Conservation (phyloP, 768 basidiomycete genomes). For the Pleurotus pulmonarius region DNA sequence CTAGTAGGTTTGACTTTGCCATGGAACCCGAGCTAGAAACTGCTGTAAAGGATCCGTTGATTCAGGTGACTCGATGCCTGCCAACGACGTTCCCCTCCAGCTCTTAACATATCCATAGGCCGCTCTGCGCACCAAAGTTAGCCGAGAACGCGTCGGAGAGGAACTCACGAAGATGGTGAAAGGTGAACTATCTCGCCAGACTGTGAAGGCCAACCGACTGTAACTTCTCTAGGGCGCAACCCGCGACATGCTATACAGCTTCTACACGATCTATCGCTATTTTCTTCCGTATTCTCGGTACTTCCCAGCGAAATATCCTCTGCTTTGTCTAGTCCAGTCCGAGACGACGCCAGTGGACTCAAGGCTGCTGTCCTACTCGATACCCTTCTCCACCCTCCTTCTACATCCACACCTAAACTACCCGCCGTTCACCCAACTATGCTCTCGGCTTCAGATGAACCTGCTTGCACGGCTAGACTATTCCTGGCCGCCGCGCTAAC, state of each 20-base stretch:
- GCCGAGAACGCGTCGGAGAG: slow-evolving; percentile 86
- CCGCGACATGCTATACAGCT: slow-evolving; percentile 72
- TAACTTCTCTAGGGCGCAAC: slow-evolving; percentile 52
- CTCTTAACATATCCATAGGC: slow-evolving; percentile 33
- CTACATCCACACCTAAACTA: slow-evolving; percentile 22
- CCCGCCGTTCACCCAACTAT: slow-evolving; percentile 46
- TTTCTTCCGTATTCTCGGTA: slow-evolving; percentile 57
- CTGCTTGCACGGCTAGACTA: slow-evolving; percentile 51
- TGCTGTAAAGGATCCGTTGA: slow-evolving; percentile 55
- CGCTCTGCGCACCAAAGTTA: slow-evolving; percentile 75
- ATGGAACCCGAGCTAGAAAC: slow-evolving; percentile 65
- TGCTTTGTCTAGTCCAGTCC: slow-evolving; percentile 41
- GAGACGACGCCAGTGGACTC: slow-evolving; percentile 40
- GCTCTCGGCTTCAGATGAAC: slow-evolving; percentile 34
- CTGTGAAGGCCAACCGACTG: not conserved
- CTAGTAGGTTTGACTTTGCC: slow-evolving; percentile 83
- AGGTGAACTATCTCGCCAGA: slow-evolving; percentile 36
- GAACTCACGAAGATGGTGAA: slow-evolving; percentile 94
- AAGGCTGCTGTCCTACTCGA: slow-evolving; percentile 58
- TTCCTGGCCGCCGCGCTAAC: slow-evolving; percentile 77
- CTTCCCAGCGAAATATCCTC: slow-evolving; percentile 42
- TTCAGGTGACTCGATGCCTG: slow-evolving; percentile 46
- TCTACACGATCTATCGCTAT: slow-evolving; percentile 72
- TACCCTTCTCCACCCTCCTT: slow-evolving; percentile 33
- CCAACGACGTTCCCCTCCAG: too few species aligned